A percentile compares a stretch with the other conserved stretches of the same genome.
Evolutionary conservation across 2,329 filamentous ascomycete species (phyloP).

Genomic region (Colletotrichum tabaci): DNA sequence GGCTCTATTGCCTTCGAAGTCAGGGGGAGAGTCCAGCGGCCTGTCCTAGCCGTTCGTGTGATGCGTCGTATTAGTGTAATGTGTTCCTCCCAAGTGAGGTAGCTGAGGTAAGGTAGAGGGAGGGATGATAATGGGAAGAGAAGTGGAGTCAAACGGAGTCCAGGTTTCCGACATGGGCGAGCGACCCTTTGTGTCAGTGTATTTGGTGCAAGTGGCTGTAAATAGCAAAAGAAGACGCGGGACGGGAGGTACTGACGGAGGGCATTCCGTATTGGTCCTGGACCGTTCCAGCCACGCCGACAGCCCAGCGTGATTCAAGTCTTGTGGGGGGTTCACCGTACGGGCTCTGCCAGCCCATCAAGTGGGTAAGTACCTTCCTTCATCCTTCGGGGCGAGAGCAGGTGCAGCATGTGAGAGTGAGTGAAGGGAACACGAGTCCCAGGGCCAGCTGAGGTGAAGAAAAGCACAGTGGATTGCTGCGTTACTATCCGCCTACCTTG

Average conservation of each 20-base stretch:
- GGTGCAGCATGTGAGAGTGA: background rate
- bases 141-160: slow-evolving; percentile 11
- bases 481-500: too few relatives aligned
- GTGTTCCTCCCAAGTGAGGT: background rate
- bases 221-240: background rate
- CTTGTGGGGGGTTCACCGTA: background rate
- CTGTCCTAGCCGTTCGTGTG: slow-evolving; percentile 12
- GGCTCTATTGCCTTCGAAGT: background rate
- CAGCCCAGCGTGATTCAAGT: background rate
- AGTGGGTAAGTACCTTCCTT: background rate
- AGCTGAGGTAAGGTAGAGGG: background rate
- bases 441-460: background rate
- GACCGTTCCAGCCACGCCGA: slow-evolving; percentile 25
- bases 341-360: background rate
- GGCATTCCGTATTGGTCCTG: slow-evolving; percentile 32
- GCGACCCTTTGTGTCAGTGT: background rate
- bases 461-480: too few relatives aligned
- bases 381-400: background rate
- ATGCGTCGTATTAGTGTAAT: background rate
- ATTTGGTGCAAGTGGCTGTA: too few relatives aligned
- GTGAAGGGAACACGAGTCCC: background rate
- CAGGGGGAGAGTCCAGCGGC: slow-evolving; percentile 6
- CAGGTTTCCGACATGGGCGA: background rate
- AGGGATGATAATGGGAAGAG: background rate
- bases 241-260: slow-evolving; percentile 25